Evolutionary conservation across 2,329 filamentous ascomycete species (phyloP), one percentile per base, ranked within the genome.

Genomic region (Epichloe sp.): DNA sequence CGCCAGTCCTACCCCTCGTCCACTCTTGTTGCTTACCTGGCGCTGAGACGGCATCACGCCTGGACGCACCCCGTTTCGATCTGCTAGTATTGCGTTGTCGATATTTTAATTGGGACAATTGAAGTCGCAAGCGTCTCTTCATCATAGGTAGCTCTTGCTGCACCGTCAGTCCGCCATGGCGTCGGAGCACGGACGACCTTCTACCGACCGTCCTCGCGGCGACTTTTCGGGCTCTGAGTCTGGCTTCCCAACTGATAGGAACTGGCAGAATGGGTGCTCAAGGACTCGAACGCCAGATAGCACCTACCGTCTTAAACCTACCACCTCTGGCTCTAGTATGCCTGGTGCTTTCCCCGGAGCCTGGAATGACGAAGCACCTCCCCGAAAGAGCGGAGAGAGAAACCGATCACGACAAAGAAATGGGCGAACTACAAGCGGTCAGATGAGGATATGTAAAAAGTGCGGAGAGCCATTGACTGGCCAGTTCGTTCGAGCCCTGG

Each of bases 401-500:
- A 81, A 76, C 58, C 68, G 77, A 57, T 80, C 79, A 53, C 70
- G 76, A 59, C 72, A 69, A 45, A 71, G 75, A 58, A 72, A 69
- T 59, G 74, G 75, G 47, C 72, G 79, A 58, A 75, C 75, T 49
- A 70, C 73, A 44, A 83, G 79, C 62, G 78, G 80, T 40, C 76
- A 79, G 57, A 65, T 78, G 54, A 79, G 86, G 57, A 73, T 79
- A 40, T 91, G 87, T 70, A 90, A 88, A 62, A 96, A 95, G 68
- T 98, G 93, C 64, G 82, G 83, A 56, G 86, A 91, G 66, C 77
- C 84, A 50, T 74, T 98, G 65, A 94, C 88, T 1, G 93, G 93
- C 43, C 93, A 98, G 69, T 98, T 97, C 65, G 93, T 98, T 57
- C 82, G 93, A 61, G 93, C 93, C 44, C 71, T 98, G 51, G 88